Evolutionary conservation across 148 eudicot species (phyloP), one percentile per base, ranked within the genome.

Genomic region (Fagopyrum tataricum): DNA sequence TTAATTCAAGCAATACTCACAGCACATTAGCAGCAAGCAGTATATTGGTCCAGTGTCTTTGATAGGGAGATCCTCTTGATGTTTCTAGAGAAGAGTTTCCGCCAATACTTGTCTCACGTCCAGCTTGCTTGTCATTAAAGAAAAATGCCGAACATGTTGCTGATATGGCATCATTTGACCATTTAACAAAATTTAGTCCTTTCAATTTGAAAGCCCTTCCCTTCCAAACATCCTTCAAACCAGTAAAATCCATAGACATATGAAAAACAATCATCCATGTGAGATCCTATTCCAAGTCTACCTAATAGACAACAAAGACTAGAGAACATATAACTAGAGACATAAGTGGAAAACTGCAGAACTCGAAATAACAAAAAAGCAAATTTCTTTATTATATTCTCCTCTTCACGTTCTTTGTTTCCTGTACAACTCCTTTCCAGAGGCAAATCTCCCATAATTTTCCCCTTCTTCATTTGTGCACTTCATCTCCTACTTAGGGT

Each of bases 1-100:
- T 70, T 70, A 20, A 70, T 8, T 9, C 37, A 23, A 70, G 72
- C 18, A 13, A 82, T 72, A 88, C 97, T 92, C 84, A 92, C 97
- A 90, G 59, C 23, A 88, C 82, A 77, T 92, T 92, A 73, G 77
- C 64, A 26, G 81, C 86, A 59, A 92, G 86, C 70, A 92, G 85
- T 67, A 78, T 52, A 56, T 83, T 79, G 44, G 95, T 92, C 90
- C 85, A 90, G 64, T 69, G 79, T 75, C 97, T 82, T 76, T 76
- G 79, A 52, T 73, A 72, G 78, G 74, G 79, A 2, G 79, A 73
- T 75, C 68, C 49, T 71, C 78, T 72, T 43, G 88, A 78, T 58
- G 78, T 70, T 39, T 61, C 80, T 56, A 73, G 56, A 41, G 81
- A 76, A 72, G 88, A 75, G 75, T 79, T 78, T 67, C 81, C 76